Percentiles rank a stretch among this genome's conserved stretches.
phyloP scores from a whole-genome alignment of 768 basidiomycete species.

The Mycena sanguinolenta region DNA sequence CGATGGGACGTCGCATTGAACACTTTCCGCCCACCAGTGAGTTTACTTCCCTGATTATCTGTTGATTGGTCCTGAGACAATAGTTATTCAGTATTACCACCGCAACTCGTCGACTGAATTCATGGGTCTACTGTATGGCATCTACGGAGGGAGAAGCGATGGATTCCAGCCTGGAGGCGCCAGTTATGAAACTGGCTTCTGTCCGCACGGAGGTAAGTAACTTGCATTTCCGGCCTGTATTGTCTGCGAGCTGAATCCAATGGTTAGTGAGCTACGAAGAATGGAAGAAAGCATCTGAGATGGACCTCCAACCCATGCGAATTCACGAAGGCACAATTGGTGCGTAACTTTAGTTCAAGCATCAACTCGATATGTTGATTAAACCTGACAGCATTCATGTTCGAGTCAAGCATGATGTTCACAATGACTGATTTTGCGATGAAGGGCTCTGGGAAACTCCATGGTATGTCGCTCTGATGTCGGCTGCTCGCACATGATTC shows the following conservation, averaged over 20 bases:
- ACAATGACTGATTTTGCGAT: conserved; percentile 76
- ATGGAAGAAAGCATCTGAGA: conserved; percentile 69
- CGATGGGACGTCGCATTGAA: conserved; percentile 73
- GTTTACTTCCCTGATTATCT: conserved; percentile 35
- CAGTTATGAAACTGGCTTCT: conserved; percentile 75
- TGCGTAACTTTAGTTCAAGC: conserved; percentile 40
- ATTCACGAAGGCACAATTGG: conserved; percentile 68
- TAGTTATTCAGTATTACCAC: conserved; percentile 67
- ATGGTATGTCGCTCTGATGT: conserved; percentile 53
- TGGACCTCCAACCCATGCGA: conserved; percentile 63
- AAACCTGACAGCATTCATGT: conserved; percentile 65
- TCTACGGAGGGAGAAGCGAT: conserved; percentile 73
- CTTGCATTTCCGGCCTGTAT: conserved; percentile 2
- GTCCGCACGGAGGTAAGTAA: conserved; percentile 73
- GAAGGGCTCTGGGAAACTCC: conserved; percentile 68
- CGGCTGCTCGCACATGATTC: not conserved
- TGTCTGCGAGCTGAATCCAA: conserved; percentile 3
- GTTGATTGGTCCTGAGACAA: not conserved
- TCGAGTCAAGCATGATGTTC: conserved; percentile 73
- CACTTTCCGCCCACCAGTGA: conserved; percentile 73
- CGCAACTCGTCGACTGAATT: conserved; percentile 74
- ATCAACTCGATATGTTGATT: not conserved
- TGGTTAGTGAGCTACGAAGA: conserved; percentile 68
- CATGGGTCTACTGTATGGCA: conserved; percentile 75
- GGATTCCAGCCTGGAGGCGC: conserved; percentile 70